Percentiles rank a stretch among this genome's conserved stretches.
phyloP scores from a whole-genome alignment of 208 protist genomes.

The Hexamita inflata region DNA sequence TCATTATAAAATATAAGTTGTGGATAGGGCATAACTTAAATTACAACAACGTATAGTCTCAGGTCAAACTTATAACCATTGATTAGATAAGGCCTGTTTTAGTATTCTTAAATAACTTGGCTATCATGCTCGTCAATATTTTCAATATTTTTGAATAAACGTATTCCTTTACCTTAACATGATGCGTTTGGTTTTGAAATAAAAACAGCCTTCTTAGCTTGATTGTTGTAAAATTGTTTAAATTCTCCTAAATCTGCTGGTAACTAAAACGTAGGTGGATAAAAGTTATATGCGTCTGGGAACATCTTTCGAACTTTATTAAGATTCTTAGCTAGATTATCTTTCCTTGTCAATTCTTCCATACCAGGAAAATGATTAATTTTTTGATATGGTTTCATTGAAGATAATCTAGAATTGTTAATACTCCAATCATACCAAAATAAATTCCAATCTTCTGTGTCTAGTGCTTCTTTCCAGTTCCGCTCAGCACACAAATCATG shows the following conservation, averaged over 20 bases:
- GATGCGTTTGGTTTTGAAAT: conserved; percentile 75
- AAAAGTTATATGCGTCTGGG: conserved; percentile 64
- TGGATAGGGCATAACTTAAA: conserved; percentile 59
- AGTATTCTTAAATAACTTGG: conserved; percentile 74
- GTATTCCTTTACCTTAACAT: conserved; percentile 72
- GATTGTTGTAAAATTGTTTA: conserved; percentile 42
- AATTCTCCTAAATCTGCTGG: conserved; percentile 57
- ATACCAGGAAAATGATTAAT: conserved; percentile 83
- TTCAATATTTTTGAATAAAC: conserved; percentile 64
- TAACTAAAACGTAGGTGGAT: conserved; percentile 36
- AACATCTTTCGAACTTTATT: conserved; percentile 58
- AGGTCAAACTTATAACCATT: conserved; percentile 80
- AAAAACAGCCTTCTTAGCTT: conserved; percentile 59
- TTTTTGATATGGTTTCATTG: conserved; percentile 66
- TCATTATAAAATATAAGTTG: conserved; percentile 72
- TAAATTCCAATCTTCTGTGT: conserved; percentile 66
- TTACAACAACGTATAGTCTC: conserved; percentile 75
- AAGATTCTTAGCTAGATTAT: conserved; percentile 65
- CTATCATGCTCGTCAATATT: conserved; percentile 58
- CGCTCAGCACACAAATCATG: conserved; percentile 57
- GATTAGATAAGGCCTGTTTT: conserved; percentile 65
- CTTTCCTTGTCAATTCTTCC: conserved; percentile 71
- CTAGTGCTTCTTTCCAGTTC: conserved; percentile 55
- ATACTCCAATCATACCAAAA: conserved; percentile 74
- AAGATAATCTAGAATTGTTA: conserved; percentile 60